Evolutionary conservation across 164 flowering plant genomes (phyloP), one percentile per base, ranked within the genome.

Genomic region (Houttuynia cordata): DNA sequence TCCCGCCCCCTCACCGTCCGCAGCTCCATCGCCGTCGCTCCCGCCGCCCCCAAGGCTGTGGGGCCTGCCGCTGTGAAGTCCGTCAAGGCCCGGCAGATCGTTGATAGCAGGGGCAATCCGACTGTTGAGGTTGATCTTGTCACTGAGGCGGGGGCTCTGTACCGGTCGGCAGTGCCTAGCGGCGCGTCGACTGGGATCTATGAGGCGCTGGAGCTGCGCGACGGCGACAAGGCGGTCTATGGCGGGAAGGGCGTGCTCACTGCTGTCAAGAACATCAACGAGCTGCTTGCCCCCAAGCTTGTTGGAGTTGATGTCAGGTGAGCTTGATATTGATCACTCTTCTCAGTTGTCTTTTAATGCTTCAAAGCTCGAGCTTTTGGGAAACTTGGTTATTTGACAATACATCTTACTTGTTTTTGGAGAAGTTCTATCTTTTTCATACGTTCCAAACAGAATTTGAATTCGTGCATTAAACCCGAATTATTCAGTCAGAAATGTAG

Each of bases 101-200:
- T 93, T 0, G 99, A 93, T 64, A 93, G 97, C 76, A 73, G 99
- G 24, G 99, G 99, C 1, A 93, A 90, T 67, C 97, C 99, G 23
- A 93, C 96, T 39, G 94, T 93, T 12, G 96, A 93, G 81, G 97
- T 93, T 62, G 98, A 89, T 79, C 80, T 92, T 41, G 64, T 81
- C 59, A 83, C 96, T 24, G 96, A 77, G 49, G 13, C 14, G 14
- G 49, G 49, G 55, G 78, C 74, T 66, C 78, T 87, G 1, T 86
- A 79, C 71, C 78, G 98, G 67, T 87, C 99, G 9, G 99, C 97
- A 2, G 97, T 90, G 1, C 99, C 99, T 0, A 87, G 97, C 51
- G 97, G 97, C 1, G 97, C 97, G 9, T 90, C 97, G 51, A 90
- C 99, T 1, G 99, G 99, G 74, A 90, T 90, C 79, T 90, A 93